Conservation (phyloP, 345 rosid genomes). For the Isatis tinctoria region DNA sequence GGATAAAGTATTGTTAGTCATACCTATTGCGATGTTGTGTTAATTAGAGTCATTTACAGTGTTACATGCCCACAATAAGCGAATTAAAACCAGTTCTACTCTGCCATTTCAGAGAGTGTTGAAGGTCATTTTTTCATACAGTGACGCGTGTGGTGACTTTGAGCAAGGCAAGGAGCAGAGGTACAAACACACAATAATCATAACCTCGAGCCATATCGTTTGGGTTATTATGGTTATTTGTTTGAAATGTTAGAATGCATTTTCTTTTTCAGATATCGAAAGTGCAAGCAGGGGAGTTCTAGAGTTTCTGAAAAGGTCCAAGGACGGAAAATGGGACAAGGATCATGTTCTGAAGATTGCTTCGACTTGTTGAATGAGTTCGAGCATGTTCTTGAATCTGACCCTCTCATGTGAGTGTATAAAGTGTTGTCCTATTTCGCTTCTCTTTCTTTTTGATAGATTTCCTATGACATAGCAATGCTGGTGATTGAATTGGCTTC, state of each 20-base stretch:
- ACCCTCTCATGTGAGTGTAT: constrained; percentile 73
- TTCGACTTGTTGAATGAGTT: constrained; percentile 46
- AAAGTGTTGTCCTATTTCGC: neutral
- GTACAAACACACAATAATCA: too few relatives aligned
- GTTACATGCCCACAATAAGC: too few relatives aligned
- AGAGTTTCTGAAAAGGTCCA: neutral
- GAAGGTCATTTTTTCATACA: too few relatives aligned
- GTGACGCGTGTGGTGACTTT: too few relatives aligned
- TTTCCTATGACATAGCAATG: neutral
- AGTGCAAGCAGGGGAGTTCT: neutral
- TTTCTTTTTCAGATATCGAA: neutral
- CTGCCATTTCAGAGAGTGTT: too few relatives aligned
- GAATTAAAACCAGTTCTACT: too few relatives aligned
- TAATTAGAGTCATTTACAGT: too few relatives aligned
- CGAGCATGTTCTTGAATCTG: constrained; percentile 58
- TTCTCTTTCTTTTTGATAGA: neutral
- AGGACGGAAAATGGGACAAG: constrained; percentile 32
- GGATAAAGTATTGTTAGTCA: too few relatives aligned
- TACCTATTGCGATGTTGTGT: too few relatives aligned
- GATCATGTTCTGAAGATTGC: constrained; percentile 18
- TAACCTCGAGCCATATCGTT: too few relatives aligned
- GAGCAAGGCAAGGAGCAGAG: too few relatives aligned
- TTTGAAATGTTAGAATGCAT: neutral
- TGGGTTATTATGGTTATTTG: too few relatives aligned
- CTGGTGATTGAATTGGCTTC: neutral